Evolutionary conservation across 2,329 filamentous ascomycete genomes (phyloP).

Genomic region (Lecanicillium sp.): DNA sequence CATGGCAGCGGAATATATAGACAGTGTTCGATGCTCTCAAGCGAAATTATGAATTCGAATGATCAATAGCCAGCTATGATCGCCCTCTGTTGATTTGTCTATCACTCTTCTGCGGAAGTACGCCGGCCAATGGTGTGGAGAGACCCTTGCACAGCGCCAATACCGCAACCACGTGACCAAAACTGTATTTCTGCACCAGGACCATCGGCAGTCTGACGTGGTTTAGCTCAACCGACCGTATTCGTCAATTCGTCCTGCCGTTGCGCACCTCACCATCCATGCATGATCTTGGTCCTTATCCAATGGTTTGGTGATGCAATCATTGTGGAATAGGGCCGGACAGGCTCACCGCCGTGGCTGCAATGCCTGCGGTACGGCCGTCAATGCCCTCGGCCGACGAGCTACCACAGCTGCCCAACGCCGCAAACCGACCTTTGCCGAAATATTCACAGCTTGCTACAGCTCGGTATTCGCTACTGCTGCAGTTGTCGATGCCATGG

Average conservation of each 20-base stretch:
- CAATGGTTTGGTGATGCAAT: conserved; percentile 51
- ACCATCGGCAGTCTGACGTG: no score
- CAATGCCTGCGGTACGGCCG: conserved; percentile 47
- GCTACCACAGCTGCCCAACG: conserved; percentile 39
- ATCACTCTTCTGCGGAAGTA: no score
- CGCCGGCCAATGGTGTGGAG: no score
- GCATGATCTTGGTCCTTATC: neutral
- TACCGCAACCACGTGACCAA: no score
- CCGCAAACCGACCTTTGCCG: conserved; percentile 40
- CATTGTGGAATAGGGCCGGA: conserved; percentile 58
- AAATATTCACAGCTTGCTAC: conserved; percentile 58
- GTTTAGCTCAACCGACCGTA: no score
- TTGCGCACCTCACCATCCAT: neutral
- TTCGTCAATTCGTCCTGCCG: conserved; percentile 11
- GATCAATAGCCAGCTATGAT: no score
- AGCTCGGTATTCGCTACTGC: conserved; percentile 60
- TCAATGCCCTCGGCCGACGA: conserved; percentile 40
- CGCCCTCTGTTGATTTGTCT: no score
- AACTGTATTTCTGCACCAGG: no score
- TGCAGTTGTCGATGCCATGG: conserved; percentile 50
- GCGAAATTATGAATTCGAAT: no score
- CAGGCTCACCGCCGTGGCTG: conserved; percentile 57
- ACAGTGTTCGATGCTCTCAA: no score
- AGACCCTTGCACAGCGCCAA: no score
- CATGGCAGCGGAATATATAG: conserved; percentile 35